Conservation (phyloP, 2,329 filamentous ascomycete species). For the Apiospora arundinis region DNA sequence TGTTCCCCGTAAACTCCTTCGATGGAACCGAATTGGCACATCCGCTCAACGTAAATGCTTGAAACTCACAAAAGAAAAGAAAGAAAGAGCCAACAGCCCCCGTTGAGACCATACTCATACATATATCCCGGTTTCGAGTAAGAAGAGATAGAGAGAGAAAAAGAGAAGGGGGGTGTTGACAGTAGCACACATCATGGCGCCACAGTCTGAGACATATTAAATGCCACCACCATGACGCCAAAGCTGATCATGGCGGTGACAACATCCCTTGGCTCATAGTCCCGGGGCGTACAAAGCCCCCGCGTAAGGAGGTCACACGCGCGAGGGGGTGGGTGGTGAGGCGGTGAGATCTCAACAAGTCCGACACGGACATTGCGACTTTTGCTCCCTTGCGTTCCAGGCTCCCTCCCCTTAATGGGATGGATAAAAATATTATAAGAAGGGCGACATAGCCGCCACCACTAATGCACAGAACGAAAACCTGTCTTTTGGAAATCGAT, state of each 20-base stretch:
- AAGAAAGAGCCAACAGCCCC: background rate
- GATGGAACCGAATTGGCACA: background rate
- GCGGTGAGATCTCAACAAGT: background rate
- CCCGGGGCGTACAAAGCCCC: background rate
- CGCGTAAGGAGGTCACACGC: background rate
- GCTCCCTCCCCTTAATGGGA: background rate
- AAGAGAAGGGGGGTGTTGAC: background rate
- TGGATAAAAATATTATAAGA: constrained; percentile 10
- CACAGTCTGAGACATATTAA: background rate
- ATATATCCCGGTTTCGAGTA: background rate
- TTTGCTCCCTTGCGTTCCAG: background rate
- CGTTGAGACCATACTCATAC: background rate
- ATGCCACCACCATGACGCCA: background rate
- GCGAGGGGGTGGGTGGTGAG: background rate
- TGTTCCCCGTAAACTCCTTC: constrained; percentile 5
- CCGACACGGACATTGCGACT: background rate
- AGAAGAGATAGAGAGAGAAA: background rate
- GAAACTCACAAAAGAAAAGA: background rate
- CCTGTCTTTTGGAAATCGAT: background rate
- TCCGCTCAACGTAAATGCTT: constrained; percentile 11
- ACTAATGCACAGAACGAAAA: background rate
- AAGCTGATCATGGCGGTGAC: background rate
- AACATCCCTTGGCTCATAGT: background rate
- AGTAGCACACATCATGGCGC: background rate
- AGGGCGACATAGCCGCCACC: background rate